Percentiles rank a stretch among this genome's conserved stretches.
phyloP scores from a whole-genome alignment of 371 early-diverging fungal species.

The Haplosporangium sp. region DNA sequence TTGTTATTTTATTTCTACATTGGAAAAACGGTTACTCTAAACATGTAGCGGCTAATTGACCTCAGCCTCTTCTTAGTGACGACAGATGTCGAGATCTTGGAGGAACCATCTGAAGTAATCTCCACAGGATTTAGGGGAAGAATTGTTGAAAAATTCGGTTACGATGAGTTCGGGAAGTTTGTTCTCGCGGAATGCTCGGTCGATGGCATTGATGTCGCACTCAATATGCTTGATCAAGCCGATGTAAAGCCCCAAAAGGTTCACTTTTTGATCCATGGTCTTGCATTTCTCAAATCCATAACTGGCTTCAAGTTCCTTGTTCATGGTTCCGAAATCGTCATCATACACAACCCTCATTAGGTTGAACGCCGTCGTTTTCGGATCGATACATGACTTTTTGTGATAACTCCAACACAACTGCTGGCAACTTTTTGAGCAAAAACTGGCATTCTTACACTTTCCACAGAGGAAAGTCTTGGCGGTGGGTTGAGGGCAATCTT shows the following conservation, averaged over 20 bases:
- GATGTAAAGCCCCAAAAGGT: slow-evolving; percentile 4
- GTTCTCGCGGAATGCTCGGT: slow-evolving; percentile 10
- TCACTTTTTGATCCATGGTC: neutral
- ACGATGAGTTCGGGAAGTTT: slow-evolving; percentile 11
- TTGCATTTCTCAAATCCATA: slow-evolving; percentile 16
- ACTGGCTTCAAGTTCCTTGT: slow-evolving; percentile 1
- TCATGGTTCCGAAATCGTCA: neutral
- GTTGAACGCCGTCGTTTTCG: neutral
- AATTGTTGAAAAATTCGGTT: neutral
- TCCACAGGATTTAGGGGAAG: slow-evolving; percentile 2
- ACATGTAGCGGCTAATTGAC: no score
- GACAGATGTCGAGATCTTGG: slow-evolving; percentile 5
- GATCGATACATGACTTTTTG: slow-evolving; percentile 2
- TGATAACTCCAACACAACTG: neutral
- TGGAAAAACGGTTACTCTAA: no score
- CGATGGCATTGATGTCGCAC: slow-evolving; percentile 8
- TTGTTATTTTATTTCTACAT: no score
- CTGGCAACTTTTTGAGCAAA: slow-evolving; percentile 1
- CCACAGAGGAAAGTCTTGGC: neutral
- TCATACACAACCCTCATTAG: neutral
- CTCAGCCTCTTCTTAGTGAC: neutral
- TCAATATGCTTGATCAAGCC: slow-evolving; percentile 1
- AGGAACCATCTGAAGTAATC: slow-evolving; percentile 13
- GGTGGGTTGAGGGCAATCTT: slow-evolving; percentile 4
- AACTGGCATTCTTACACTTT: slow-evolving; percentile 1